Conservation (phyloP, 306 rosid species). For the Cicer arietinum region DNA sequence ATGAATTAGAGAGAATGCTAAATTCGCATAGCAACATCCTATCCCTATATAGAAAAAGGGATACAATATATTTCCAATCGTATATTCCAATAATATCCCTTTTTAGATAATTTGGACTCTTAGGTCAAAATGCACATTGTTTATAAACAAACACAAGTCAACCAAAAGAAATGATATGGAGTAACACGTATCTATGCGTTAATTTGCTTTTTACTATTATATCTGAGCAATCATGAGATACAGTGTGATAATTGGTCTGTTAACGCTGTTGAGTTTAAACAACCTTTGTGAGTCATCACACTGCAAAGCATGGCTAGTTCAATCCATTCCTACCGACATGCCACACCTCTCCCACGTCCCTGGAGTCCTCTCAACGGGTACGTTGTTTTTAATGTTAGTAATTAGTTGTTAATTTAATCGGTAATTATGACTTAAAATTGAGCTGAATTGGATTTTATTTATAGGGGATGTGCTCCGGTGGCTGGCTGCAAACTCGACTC, state of each 20-base stretch:
- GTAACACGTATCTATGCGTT: too few species aligned
- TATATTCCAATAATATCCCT: too few species aligned
- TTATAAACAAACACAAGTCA: too few species aligned
- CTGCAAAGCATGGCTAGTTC: constrained; percentile 92
- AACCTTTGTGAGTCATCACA: constrained; percentile 42
- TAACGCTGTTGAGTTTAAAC: constrained; percentile 29
- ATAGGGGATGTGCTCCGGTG: constrained; percentile 86
- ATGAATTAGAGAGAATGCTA: too few species aligned
- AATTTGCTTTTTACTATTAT: too few species aligned
- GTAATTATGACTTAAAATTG: neutral
- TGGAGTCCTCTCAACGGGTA: constrained; percentile 79
- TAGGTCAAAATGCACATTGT: too few species aligned
- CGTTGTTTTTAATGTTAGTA: neutral
- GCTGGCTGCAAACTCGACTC: constrained; percentile 79
- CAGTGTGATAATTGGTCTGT: constrained; percentile 24
- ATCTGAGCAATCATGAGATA: constrained; percentile 3
- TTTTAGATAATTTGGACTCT: too few species aligned
- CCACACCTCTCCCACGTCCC: constrained; percentile 68
- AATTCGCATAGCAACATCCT: too few species aligned
- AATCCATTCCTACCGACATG: constrained; percentile 90
- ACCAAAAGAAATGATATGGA: too few species aligned
- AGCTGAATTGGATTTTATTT: neutral
- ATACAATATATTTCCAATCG: too few species aligned
- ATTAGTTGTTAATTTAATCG: neutral
- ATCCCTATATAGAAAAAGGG: too few species aligned